Evolutionary conservation across 345 rosid species (phyloP).

Genomic region (Triadica sebifera): DNA sequence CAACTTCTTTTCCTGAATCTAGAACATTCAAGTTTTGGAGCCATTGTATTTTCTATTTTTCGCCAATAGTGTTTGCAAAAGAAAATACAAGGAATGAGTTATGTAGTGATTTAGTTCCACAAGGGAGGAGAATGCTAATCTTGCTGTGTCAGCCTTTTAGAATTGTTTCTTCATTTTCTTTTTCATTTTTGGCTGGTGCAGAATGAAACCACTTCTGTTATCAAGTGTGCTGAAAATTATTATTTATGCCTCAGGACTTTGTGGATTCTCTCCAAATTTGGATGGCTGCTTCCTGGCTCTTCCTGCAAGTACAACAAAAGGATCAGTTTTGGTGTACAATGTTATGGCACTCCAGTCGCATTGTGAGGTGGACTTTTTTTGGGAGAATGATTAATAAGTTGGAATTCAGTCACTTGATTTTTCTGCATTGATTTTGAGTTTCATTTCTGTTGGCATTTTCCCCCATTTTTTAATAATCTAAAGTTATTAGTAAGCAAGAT

Average conservation of each 20-base stretch:
- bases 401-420: not conserved
- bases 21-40: not conserved
- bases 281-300: constrained; percentile 92
- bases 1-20: not conserved
- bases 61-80: not conserved
- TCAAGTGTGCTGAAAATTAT: constrained; percentile 7
- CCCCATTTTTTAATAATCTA: not conserved
- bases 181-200: not conserved
- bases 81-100: not conserved
- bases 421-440: not conserved
- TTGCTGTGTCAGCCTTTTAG: not conserved
- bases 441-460: not conserved
- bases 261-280: constrained; percentile 76
- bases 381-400: not conserved
- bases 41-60: not conserved
- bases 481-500: not conserved
- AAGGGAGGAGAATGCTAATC: not conserved
- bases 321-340: constrained; percentile 81
- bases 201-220: not conserved
- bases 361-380: constrained; percentile 52
- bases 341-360: constrained; percentile 75
- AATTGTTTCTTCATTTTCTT: not conserved
- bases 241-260: constrained; percentile 54
- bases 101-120: not conserved
- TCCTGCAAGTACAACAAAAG: constrained; percentile 79